Conservation (phyloP, 148 eudicot genomes). For the Rhododendron vialii region DNA sequence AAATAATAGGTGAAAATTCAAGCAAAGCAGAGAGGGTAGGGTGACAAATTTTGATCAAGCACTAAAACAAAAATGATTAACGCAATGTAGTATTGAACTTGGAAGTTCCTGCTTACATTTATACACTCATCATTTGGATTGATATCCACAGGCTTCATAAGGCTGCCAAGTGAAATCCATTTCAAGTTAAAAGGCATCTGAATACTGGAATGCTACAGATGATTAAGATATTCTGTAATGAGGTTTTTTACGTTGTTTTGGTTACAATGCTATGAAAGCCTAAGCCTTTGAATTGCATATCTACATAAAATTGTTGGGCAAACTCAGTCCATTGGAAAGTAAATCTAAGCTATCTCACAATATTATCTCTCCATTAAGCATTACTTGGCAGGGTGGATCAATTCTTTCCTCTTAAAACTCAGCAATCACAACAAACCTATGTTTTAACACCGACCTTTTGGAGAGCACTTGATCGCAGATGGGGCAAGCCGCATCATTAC, state of each 20-base stretch:
- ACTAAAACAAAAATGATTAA: background rate
- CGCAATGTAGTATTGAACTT: background rate
- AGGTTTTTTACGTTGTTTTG: background rate
- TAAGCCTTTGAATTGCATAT: background rate
- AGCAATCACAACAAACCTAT: background rate
- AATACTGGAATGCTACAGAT: background rate
- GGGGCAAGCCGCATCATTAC: constrained; percentile 86
- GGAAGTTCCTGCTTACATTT: constrained; percentile 55
- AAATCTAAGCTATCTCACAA: background rate
- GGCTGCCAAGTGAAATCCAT: constrained; percentile 43
- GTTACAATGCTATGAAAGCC: background rate
- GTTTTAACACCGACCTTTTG: constrained; percentile 49
- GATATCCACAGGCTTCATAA: constrained; percentile 79
- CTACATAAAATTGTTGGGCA: background rate
- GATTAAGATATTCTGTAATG: background rate
- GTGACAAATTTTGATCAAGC: background rate
- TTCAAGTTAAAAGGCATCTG: constrained; percentile 5
- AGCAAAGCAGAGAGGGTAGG: background rate
- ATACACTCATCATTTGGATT: constrained; percentile 85
- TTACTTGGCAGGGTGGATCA: background rate
- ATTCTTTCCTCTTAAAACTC: background rate
- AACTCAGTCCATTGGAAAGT: background rate
- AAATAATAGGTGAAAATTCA: constrained; percentile 1
- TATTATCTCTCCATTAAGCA: background rate
- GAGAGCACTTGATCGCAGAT: constrained; percentile 92